Evolutionary conservation across 2,329 filamentous ascomycete species (phyloP), one percentile per base, ranked within the genome.

Genomic region (Diaporthe citrichinensis): DNA sequence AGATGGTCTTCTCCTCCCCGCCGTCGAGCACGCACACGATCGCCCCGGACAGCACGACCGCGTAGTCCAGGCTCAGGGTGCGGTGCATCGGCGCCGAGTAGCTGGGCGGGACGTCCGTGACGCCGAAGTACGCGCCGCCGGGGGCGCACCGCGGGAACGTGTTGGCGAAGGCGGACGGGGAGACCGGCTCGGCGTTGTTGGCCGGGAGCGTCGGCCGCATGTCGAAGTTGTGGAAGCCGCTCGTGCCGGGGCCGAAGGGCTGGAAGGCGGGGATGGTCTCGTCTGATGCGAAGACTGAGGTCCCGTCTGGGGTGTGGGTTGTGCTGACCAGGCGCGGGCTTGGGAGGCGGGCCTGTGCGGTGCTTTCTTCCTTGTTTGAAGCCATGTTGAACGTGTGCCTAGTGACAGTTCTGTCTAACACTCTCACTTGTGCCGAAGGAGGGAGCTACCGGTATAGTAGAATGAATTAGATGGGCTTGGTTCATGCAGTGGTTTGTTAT

Each of bases 11-110:
- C 79, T 85, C 85, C 67, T 84, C 85, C 8, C 86, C 85, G 4
- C 81, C 79, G 75, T 87, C 86, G 1, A 88, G 81, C 7, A 74
- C 78, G n/a, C 86, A 77, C 5, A 84, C 83, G 8, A 87, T 82
- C 73, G 83, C 81, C 2, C 86, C 86, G 10, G 81, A 79, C 10
- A 87, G 23, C 23, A 88, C 81, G 41, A 84, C 79, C 23, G 78
- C 79, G 72, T 87, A 87, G 77, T 87, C 85, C 12, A 86, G 76
- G 65, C 81, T 86, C 46, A 81, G 68, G 1, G 85, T 87, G 17
- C 85, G 84, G 76, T 87, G 86, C 82, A 87, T 84, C 1, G 85
- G 85, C 10, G 79, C 81, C 62, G 74, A 78, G 20, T 72, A 78
- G 0, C 77, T 78, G 4, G 83, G 81, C 25, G 80, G 79, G 65